Conservation (phyloP, 371 early-diverging fungal species). For the Mycotypha africana region DNA sequence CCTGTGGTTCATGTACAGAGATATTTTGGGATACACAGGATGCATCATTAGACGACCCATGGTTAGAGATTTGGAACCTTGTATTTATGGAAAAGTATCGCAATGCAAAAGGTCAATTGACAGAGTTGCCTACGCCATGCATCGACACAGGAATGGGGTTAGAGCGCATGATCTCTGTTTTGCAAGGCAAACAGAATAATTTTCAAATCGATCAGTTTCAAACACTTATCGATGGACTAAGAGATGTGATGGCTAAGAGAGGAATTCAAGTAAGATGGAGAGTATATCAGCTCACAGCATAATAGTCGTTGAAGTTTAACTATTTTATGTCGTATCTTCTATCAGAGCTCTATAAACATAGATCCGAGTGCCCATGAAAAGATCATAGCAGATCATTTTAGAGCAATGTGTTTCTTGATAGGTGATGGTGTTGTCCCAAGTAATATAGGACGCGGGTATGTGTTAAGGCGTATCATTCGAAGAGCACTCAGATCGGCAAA, state of each 20-base stretch:
- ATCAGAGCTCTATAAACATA: slow-evolving; percentile 12
- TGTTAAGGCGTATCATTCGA: slow-evolving; percentile 72
- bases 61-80: slow-evolving; percentile 82
- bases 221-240: slow-evolving; percentile 39
- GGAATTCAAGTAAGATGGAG: slow-evolving; percentile 31
- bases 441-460: slow-evolving; percentile 74
- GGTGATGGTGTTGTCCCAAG: slow-evolving; percentile 77
- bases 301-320: too few relatives aligned
- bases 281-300: too few relatives aligned
- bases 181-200: slow-evolving; percentile 60
- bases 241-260: slow-evolving; percentile 26
- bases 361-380: slow-evolving; percentile 52
- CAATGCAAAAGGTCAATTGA: slow-evolving; percentile 47
- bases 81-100: slow-evolving; percentile 80
- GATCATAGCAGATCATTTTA: slow-evolving; percentile 73
- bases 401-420: slow-evolving; percentile 69
- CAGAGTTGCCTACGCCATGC: slow-evolving; percentile 55
- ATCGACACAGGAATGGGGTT: slow-evolving; percentile 85
- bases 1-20: slow-evolving; percentile 80
- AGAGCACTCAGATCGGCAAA: slow-evolving; percentile 68
- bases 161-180: slow-evolving; percentile 65
- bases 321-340: neutral
- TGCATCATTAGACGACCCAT: slow-evolving; percentile 41
- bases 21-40: slow-evolving; percentile 76
- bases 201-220: slow-evolving; percentile 70